Conservation (phyloP, 108 stramenopile genomes). For the Nannochloropsis gaditana region DNA sequence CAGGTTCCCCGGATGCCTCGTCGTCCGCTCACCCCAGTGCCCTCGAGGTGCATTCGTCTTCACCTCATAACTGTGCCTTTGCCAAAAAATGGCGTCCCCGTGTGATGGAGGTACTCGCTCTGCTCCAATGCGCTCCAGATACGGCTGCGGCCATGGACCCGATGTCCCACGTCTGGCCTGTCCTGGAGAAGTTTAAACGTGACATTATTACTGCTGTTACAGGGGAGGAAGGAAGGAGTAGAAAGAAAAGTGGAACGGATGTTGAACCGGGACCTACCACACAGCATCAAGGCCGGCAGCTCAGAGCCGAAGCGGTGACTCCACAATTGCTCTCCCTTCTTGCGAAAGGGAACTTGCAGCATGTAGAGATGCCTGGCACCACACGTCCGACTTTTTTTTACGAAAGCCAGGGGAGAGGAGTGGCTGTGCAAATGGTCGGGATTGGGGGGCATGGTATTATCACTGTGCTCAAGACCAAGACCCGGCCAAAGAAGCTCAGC, state of each 20-base stretch:
- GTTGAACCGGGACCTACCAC: background rate
- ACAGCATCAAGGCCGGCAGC: background rate
- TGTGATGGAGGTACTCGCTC: background rate
- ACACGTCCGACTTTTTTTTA: background rate
- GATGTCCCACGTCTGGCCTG: background rate
- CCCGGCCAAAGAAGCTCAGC: background rate
- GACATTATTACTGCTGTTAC: background rate
- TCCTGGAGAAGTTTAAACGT: background rate
- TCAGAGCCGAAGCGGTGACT: background rate
- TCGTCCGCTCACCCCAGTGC: background rate
- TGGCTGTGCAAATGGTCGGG: background rate
- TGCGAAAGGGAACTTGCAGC: background rate
- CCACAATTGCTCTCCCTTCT: conserved; percentile 12
- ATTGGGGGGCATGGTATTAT: background rate
- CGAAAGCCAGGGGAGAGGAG: background rate
- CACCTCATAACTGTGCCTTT: background rate
- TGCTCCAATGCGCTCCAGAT: background rate
- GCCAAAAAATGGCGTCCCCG: background rate
- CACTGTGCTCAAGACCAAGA: conserved; percentile 19
- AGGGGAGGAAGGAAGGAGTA: background rate
- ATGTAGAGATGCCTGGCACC: background rate
- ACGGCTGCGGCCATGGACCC: background rate
- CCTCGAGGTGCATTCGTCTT: background rate
- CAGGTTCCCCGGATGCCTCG: background rate
- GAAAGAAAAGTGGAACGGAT: background rate